Percentiles rank a stretch among this genome's conserved stretches.
phyloP scores from a whole-genome alignment of 2,329 filamentous ascomycete species.

The Zymoseptoria brevis region DNA sequence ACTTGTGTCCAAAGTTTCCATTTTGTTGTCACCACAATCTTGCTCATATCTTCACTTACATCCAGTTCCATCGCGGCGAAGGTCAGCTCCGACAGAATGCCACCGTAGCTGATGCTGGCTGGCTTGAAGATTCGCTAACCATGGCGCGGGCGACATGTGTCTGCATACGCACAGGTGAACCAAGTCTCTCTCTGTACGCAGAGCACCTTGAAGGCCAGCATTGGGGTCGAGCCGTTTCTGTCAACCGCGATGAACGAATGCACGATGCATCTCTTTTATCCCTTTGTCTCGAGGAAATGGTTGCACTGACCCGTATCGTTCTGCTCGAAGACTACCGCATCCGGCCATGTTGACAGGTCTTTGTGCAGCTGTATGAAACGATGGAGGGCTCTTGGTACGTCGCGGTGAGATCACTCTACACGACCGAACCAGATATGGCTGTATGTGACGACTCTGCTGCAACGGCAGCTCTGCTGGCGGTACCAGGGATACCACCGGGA shows the following conservation, averaged over 20 bases:
- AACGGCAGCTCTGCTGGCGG: not conserved
- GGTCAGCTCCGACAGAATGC: not conserved
- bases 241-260: not conserved
- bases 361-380: not conserved
- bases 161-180: not conserved
- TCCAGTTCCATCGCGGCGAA: not conserved
- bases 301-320: not conserved
- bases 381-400: not conserved
- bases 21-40: not conserved
- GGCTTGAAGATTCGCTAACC: not conserved
- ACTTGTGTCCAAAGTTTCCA: too few relatives aligned
- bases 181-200: not conserved
- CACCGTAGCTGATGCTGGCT: not conserved
- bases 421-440: not conserved
- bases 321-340: not conserved
- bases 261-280: too few relatives aligned
- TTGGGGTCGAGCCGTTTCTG: not conserved
- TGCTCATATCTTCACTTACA: not conserved
- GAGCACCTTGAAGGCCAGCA: not conserved
- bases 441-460: not conserved
- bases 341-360: not conserved
- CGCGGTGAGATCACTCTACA: not conserved
- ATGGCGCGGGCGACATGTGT: not conserved
- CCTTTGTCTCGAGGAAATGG: not conserved
- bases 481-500: not conserved